A percentile compares a stretch with the other conserved stretches of the same genome.
phyloP scores from a whole-genome alignment of 2,329 filamentous ascomycete species.

The Dryadomyces quercus-mongolicae region DNA sequence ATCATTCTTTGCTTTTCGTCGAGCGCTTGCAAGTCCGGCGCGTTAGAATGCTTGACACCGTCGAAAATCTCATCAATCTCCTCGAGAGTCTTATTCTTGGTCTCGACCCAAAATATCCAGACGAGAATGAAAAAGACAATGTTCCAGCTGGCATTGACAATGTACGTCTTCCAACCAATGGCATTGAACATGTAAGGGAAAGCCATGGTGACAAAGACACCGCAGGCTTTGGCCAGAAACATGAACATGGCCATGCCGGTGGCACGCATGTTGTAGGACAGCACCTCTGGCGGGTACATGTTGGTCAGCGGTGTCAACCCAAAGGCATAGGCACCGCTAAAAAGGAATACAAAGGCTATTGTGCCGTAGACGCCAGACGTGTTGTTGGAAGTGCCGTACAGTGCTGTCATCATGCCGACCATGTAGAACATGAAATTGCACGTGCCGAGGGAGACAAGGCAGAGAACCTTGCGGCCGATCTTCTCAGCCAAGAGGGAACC shows the following conservation, averaged over 20 bases:
- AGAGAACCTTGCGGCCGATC: slow-evolving; percentile 12
- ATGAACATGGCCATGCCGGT: slow-evolving; percentile 31
- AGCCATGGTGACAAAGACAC: slow-evolving; percentile 30
- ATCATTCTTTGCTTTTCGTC: not conserved
- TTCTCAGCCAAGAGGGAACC: slow-evolving; percentile 15
- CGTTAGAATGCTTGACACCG: slow-evolving; percentile 25
- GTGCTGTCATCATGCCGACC: slow-evolving; percentile 30
- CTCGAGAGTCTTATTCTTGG: slow-evolving; percentile 16
- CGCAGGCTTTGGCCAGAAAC: slow-evolving; percentile 28
- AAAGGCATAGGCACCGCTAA: slow-evolving; percentile 38
- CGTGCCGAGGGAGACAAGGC: slow-evolving; percentile 29
- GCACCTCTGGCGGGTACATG: slow-evolving; percentile 28
- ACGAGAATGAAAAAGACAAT: slow-evolving; percentile 26
- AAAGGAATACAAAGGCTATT: slow-evolving; percentile 42
- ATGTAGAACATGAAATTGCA: slow-evolving; percentile 15
- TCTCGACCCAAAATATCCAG: slow-evolving; percentile 36
- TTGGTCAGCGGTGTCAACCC: slow-evolving; percentile 35
- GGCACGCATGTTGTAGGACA: slow-evolving; percentile 25
- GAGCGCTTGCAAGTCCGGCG: slow-evolving; percentile 6
- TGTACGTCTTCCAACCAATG: slow-evolving; percentile 38
- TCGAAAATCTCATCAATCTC: slow-evolving; percentile 33
- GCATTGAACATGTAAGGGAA: slow-evolving; percentile 31
- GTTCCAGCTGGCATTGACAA: slow-evolving; percentile 31
- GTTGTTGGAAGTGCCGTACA: slow-evolving; percentile 12
- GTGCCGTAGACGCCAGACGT: slow-evolving; percentile 4